phyloP scores from a whole-genome alignment of 2,329 filamentous ascomycete species.

The Pestalotiopsis sp. region DNA sequence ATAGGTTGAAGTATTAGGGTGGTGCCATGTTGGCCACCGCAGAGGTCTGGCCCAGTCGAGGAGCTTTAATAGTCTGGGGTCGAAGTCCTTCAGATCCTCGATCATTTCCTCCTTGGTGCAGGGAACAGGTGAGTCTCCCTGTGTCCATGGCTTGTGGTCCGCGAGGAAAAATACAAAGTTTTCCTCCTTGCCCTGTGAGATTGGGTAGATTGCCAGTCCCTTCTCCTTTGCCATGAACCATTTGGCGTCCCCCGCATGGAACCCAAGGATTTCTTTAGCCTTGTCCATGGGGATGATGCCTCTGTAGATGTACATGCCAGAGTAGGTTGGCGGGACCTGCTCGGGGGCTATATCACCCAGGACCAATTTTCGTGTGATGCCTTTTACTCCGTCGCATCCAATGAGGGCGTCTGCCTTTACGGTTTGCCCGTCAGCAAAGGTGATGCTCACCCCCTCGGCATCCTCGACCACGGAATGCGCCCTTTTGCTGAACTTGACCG shows the following conservation, averaged over 20 bases:
- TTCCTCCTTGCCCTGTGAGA: conserved; percentile 26
- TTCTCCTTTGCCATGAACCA: conserved; percentile 29
- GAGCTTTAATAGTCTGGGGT: conserved; percentile 24
- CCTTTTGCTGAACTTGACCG: conserved; percentile 29
- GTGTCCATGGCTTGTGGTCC: conserved; percentile 21
- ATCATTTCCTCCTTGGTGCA: conserved; percentile 30
- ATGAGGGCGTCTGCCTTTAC: conserved; percentile 25
- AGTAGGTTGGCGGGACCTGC: conserved; percentile 30
- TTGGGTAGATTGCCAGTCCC: conserved; percentile 26
- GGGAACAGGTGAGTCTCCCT: conserved; percentile 23
- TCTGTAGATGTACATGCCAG: conserved; percentile 32
- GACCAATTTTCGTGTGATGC: conserved; percentile 26
- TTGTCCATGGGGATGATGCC: conserved; percentile 32
- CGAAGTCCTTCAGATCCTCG: conserved; percentile 25
- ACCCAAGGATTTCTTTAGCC: conserved; percentile 27
- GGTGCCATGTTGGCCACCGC: conserved; percentile 29
- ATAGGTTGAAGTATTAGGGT: conserved; percentile 27
- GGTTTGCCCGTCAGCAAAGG: conserved; percentile 25
- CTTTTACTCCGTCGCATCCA: conserved; percentile 31
- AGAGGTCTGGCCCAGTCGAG: conserved; percentile 27
- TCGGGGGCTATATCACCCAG: conserved; percentile 26
- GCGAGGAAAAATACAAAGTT: conserved; percentile 29
- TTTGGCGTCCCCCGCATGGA: conserved; percentile 30
- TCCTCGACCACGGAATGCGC: conserved; percentile 25
- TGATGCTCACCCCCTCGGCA: conserved; percentile 23